Evolutionary conservation across 2,329 filamentous ascomycete species (phyloP), one percentile per base, ranked within the genome.

Genomic region (Penicillium sp.): DNA sequence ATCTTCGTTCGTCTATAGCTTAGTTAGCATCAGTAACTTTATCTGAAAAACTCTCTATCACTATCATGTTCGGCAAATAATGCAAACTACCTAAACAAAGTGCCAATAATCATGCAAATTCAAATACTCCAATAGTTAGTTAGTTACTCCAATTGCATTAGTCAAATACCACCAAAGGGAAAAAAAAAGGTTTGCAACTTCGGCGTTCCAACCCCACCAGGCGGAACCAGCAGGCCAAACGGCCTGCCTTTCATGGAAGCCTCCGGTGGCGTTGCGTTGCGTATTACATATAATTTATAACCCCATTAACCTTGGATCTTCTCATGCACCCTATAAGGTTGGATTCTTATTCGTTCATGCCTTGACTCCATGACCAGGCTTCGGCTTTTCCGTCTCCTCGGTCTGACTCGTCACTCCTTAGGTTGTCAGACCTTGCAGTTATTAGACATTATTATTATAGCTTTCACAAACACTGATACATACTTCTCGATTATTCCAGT

Each of bases 221-320:
- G 49, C 33, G 49, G 47, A 28, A 53, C 49, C 49, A 35, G 15
- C 5, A 22, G 35, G 26, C 26, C 53, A 19, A 55, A 44, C 53
- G 53, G 57, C 40, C 56, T 61, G 40, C 58, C 53, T 33, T 59
- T 58, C 44, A 44, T 22, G 62, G 62, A 59, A 60, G 59, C 28
- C 40, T 42, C 49, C 37, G 60, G 60, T 66, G 62, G 62, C 64
- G 64, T 66, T 57, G 54, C 61, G 33, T 60, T 51, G 59, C 61
- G 59, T 65, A 58, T 55, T 15, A n/a, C n/a, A n/a, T n/a, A n/a
- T n/a, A n/a, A n/a, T n/a, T n/a, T n/a, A 28, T 37, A 5, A 33
- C 30, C 30, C 30, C 13, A 37, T 37, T 53, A 33, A 60, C 47
- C 56, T 58, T 55, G 53, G 40, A 55, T 55, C 53, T 40, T 42